phyloP scores from a whole-genome alignment of 371 early-diverging fungal species.

The Mucor mucedo region DNA sequence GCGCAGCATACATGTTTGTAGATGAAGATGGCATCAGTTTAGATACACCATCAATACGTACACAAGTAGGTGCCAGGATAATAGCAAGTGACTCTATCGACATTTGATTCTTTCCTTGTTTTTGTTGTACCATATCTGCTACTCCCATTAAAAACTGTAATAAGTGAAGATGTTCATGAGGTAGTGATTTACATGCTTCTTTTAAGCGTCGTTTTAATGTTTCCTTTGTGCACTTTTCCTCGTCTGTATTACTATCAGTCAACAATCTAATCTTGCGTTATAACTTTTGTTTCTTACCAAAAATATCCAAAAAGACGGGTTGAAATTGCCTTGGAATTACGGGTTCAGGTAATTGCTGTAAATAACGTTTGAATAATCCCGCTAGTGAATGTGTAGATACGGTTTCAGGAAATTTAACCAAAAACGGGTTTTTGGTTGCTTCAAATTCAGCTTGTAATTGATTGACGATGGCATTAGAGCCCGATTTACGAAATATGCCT shows the following conservation, averaged over 20 bases:
- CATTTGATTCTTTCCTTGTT: slow-evolving; percentile 38
- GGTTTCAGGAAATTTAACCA: slow-evolving; percentile 12
- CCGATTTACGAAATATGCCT: slow-evolving; percentile 44
- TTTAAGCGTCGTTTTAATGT: slow-evolving; percentile 18
- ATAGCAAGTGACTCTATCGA: slow-evolving; percentile 37
- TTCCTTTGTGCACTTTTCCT: slow-evolving; percentile 16
- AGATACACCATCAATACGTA: slow-evolving; percentile 31
- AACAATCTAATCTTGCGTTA: no score
- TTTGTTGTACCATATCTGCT: slow-evolving; percentile 22
- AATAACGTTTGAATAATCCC: slow-evolving; percentile 60
- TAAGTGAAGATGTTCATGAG: slow-evolving; percentile 33
- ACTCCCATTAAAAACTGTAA: slow-evolving; percentile 27
- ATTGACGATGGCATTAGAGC: slow-evolving; percentile 30
- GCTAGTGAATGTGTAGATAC: slow-evolving; percentile 39
- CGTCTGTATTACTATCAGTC: slow-evolving; percentile 5
- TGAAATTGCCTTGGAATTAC: slow-evolving; percentile 57
- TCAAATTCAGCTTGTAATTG: slow-evolving; percentile 32
- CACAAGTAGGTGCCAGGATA: slow-evolving; percentile 44
- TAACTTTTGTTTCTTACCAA: slow-evolving; percentile 33
- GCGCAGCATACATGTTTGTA: neutral
- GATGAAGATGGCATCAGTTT: slow-evolving; percentile 17
- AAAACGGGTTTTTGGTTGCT: slow-evolving; percentile 20
- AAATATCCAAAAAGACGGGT: slow-evolving; percentile 47
- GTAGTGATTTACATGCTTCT: slow-evolving; percentile 17
- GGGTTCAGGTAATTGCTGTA: slow-evolving; percentile 60